Base-by-base conservation (phyloP, 177 flowering plant genomes). In the Vitis hybrid region DNA sequence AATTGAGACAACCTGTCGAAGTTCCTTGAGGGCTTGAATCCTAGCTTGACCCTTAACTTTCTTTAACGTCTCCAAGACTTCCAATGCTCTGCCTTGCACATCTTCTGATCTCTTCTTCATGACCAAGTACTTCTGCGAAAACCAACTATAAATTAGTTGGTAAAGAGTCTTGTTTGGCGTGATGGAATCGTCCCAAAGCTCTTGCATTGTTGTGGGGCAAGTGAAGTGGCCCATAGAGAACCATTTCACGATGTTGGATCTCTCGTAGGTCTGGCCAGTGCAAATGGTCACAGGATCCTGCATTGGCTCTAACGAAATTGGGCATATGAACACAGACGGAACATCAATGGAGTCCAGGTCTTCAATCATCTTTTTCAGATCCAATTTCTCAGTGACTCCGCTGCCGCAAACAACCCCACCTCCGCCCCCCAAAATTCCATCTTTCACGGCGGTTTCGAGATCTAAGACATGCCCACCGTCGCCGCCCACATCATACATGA, bases 151-250 rank as follows among this genome's bases (percentile, higher is more conserved):
- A 71, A 83, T 91, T 6, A 91, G 79, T 48, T 86, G 91, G 79
- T 74, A 74, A 13, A 91, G 91, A 59, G 96, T 91, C 56, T 60
- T 84, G 75, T 91, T 91, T 6, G 96, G 90, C 0, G 93, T 89
- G 60, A 91, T 46, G 1, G 93, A 81, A 62, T 84, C 85, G 70
- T 91, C 94, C 94, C 92, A 91, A 1, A 91, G 89, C 82, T 89
- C 94, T 35, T 89, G 94, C 94, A 89, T 91, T 49, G 94, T 91
- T 0, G 94, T 88, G 74, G 97, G 94, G 73, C 97, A 89, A 51
- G 91, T 86, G 68, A 71, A 79, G 68, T 87, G 94, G 14, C 94
- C 92, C 60, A 89, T 49, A 56, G 82, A 76, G 74, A 89, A 85
- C 97, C 97, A 91, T 81, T 85, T 91, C 61, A 87, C 84, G 67